Percentiles rank a stretch among this genome's conserved stretches.
Conservation (phyloP, 2,329 filamentous ascomycete genomes). For the Sarocladium oryzae region DNA sequence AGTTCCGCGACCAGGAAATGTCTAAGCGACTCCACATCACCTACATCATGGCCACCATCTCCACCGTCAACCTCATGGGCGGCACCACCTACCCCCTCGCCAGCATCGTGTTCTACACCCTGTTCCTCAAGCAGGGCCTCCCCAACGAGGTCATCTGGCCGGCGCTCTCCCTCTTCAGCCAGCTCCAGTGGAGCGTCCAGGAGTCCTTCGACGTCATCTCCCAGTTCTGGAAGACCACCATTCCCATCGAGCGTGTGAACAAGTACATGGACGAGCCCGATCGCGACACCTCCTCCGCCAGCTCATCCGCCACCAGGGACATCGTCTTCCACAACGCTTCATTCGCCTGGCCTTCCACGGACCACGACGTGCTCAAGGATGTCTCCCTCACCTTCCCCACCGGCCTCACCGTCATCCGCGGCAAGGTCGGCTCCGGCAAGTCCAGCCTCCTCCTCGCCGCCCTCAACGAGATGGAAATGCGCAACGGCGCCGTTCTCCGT, state of each 20-base stretch:
- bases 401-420: conserved; percentile 50
- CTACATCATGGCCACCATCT: conserved; percentile 42
- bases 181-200: conserved; percentile 67
- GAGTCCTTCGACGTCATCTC: conserved; percentile 72
- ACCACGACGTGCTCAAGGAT: conserved; percentile 42
- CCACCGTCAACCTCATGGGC: conserved; percentile 63
- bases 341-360: conserved; percentile 72
- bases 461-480: conserved; percentile 61
- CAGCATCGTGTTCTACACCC: conserved; percentile 75
- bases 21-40: conserved; percentile 30
- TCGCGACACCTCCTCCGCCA: conserved; percentile 47
- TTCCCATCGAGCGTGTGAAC: conserved; percentile 76
- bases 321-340: conserved; percentile 57
- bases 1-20: conserved; percentile 30
- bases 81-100: conserved; percentile 72
- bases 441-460: conserved; percentile 53
- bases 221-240: conserved; percentile 71
- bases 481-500: conserved; percentile 39
- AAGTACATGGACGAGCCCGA: conserved; percentile 82
- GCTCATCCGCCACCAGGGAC: conserved; percentile 26
- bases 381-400: conserved; percentile 39
- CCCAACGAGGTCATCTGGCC: conserved; percentile 82
- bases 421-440: conserved; percentile 56
- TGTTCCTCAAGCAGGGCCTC: conserved; percentile 59
- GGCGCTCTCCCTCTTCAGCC: conserved; percentile 70